phyloP scores from a whole-genome alignment of 75 land plant genomes.

The Picea glauca region DNA sequence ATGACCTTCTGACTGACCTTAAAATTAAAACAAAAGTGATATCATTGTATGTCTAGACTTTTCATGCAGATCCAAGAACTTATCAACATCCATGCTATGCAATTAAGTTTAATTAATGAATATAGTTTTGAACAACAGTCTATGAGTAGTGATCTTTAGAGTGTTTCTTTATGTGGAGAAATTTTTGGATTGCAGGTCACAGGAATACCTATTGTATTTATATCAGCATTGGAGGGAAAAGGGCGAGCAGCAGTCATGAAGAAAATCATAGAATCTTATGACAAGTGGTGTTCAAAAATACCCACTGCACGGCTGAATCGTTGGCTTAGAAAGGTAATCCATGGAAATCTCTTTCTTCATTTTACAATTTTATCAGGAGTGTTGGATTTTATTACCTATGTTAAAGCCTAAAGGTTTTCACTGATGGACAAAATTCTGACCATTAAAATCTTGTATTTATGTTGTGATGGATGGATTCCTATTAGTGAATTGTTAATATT shows the following conservation, averaged over 20 bases:
- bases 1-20: too few relatives aligned
- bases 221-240: slow-evolving; percentile 85
- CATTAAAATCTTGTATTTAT: neutral
- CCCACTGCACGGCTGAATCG: slow-evolving; percentile 92
- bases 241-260: slow-evolving; percentile 84
- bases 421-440: neutral
- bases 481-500: neutral
- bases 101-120: neutral
- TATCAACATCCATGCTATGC: neutral
- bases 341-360: neutral
- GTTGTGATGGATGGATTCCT: too few relatives aligned
- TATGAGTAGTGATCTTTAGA: neutral
- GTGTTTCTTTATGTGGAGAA: slow-evolving; percentile 3
- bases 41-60: too few relatives aligned
- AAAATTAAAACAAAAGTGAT: too few relatives aligned
- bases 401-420: neutral
- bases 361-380: neutral
- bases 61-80: too few relatives aligned
- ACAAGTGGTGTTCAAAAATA: slow-evolving; percentile 85
- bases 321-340: slow-evolving; percentile 86
- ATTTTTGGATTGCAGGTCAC: slow-evolving; percentile 51
- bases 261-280: slow-evolving; percentile 62
- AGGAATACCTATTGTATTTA: slow-evolving; percentile 94
- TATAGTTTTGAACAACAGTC: neutral
- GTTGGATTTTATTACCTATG: neutral